Conservation (phyloP, 768 basidiomycete genomes). For the Cystobasidium onofrii region DNA sequence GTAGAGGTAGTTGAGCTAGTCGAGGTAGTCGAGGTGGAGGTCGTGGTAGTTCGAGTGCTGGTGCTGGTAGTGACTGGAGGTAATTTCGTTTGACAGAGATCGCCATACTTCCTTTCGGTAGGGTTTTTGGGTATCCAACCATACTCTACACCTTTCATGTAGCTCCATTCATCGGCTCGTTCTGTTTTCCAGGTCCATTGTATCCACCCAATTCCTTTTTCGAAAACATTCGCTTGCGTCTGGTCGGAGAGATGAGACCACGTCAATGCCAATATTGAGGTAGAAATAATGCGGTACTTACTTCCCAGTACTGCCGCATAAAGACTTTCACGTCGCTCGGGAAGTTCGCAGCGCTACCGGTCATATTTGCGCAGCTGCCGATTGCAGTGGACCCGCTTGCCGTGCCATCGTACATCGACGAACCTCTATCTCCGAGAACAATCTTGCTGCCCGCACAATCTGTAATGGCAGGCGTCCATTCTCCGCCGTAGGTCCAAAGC, state of each 20-base stretch:
- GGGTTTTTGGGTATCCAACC: conserved; percentile 76
- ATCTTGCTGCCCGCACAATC: conserved; percentile 40
- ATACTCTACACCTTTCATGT: conserved; percentile 65
- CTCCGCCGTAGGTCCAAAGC: conserved; percentile 44
- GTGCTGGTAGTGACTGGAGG: background rate
- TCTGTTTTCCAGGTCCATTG: conserved; percentile 49
- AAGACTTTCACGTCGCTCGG: conserved; percentile 70
- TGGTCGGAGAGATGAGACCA: conserved; percentile 43
- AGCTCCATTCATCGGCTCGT: conserved; percentile 78
- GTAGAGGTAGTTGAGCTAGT: background rate
- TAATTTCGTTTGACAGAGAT: background rate
- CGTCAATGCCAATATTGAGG: too few species aligned
- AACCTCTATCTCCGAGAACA: background rate
- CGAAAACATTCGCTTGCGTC: conserved; percentile 43
- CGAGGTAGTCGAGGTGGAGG: too few species aligned
- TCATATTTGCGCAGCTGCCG: conserved; percentile 46
- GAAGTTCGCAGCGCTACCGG: conserved; percentile 66
- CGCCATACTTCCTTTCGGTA: conserved; percentile 42
- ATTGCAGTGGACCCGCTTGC: conserved; percentile 41
- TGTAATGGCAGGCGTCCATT: conserved; percentile 45
- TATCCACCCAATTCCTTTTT: conserved; percentile 39
- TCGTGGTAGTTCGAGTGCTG: background rate
- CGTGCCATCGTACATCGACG: conserved; percentile 45
- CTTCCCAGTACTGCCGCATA: conserved; percentile 74
- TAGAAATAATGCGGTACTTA: conserved; percentile 41